Evolutionary conservation across 1,284 basidiomycete genomes (phyloP).

Genomic region (Paramarasmius palmivorus): DNA sequence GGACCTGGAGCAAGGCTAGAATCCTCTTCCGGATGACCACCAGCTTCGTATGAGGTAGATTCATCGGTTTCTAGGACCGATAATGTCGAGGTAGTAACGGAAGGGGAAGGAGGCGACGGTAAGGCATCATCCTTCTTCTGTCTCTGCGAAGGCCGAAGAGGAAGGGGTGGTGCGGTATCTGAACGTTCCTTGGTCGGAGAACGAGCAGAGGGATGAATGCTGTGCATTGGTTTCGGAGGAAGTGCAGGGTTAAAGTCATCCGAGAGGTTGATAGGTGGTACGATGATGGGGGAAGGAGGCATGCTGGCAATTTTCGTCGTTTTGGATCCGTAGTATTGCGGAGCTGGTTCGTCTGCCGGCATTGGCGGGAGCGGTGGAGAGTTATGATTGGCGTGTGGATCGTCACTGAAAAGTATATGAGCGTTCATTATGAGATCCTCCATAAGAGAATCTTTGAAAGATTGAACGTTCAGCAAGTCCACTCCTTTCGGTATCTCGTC

Average conservation of each 20-base stretch:
- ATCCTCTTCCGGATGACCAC: background rate
- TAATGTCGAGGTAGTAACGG: slow-evolving; percentile 19
- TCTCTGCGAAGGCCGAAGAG: slow-evolving; percentile 23
- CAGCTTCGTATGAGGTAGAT: slow-evolving; percentile 17
- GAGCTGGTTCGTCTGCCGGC: slow-evolving; percentile 57
- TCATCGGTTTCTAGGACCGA: slow-evolving; percentile 27
- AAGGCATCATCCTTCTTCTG: background rate
- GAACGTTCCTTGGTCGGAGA: slow-evolving; percentile 38
- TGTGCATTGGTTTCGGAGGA: slow-evolving; percentile 65
- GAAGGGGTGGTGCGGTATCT: slow-evolving; percentile 23
- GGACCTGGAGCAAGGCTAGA: slow-evolving; percentile 1
- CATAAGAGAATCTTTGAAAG: slow-evolving; percentile 82
- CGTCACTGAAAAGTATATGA: slow-evolving; percentile 61
- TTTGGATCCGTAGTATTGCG: slow-evolving; percentile 63
- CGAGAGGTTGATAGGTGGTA: slow-evolving; percentile 29
- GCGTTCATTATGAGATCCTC: slow-evolving; percentile 83
- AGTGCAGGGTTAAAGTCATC: slow-evolving; percentile 74
- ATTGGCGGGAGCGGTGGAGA: slow-evolving; percentile 71
- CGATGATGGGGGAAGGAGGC: slow-evolving; percentile 31
- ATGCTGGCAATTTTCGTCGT: slow-evolving; percentile 61
- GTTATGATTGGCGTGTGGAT: slow-evolving; percentile 21
- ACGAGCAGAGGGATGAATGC: slow-evolving; percentile 75
- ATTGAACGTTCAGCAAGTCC: slow-evolving; percentile 72
- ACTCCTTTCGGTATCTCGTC: slow-evolving; percentile 79
- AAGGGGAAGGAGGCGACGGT: slow-evolving; percentile 30